A percentile compares a stretch with the other conserved stretches of the same genome.
Evolutionary conservation across 2,329 filamentous ascomycete genomes (phyloP).

Genomic region (Trichoderma oligosporum): DNA sequence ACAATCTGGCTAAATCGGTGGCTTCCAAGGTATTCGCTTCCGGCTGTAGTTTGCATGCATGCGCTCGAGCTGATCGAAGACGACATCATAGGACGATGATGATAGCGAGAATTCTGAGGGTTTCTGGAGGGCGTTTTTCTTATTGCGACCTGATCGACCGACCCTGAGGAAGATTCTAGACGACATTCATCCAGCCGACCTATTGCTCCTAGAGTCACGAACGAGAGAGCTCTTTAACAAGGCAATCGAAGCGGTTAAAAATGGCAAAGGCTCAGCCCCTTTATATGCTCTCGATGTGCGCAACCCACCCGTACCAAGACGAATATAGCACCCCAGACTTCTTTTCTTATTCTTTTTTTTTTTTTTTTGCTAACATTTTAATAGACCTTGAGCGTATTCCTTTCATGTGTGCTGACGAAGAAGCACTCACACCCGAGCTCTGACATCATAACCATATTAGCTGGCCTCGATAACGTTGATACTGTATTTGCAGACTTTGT

Average conservation of each 20-base stretch:
- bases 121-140: conserved; percentile 95
- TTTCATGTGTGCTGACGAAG: conserved; percentile 77
- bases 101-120: conserved; percentile 73
- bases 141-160: conserved; percentile 73
- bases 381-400: conserved; percentile 84
- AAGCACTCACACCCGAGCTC: conserved; percentile 93
- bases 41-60: conserved; percentile 3
- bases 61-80: conserved; percentile 30
- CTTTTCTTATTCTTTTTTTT: conserved; percentile 21
- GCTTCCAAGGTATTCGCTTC: conserved; percentile 28
- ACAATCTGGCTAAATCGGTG: conserved; percentile 17
- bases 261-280: conserved; percentile 57
- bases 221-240: conserved; percentile 74
- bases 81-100: conserved; percentile 53
- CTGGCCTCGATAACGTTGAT: conserved; percentile 86
- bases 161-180: conserved; percentile 67
- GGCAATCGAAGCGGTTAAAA: conserved; percentile 66
- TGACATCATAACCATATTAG: conserved; percentile 85
- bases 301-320: no score
- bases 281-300: conserved; percentile 82
- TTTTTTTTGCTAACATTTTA: conserved; percentile 24
- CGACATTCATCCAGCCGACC: conserved; percentile 66
- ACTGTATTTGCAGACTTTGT: conserved; percentile 85
- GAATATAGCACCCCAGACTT: conserved; percentile 35
- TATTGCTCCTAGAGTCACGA: conserved; percentile 72